These are phyloP conservation scores for Neocatenulostroma microsporum DNA, from an alignment of 2,329 filamentous ascomycete genomes.

Conservation along the genomic window DNA sequence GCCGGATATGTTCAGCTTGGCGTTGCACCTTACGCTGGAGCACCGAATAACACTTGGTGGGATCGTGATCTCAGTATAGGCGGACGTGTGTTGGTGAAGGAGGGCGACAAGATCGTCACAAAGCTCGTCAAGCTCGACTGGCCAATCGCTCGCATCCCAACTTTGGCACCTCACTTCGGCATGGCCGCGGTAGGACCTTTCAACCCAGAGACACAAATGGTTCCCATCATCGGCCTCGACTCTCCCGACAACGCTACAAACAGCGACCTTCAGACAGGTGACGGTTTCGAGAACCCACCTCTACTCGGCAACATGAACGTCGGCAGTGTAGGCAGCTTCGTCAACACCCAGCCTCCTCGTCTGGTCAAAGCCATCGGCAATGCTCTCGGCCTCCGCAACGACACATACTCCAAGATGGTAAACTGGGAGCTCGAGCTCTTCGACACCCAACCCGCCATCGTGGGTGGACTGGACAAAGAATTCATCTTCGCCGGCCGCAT, in stretches of 20 bases:
- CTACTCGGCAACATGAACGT: conserved; percentile 45
- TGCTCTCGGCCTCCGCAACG: conserved; percentile 63
- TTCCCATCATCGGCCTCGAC: conserved; percentile 87
- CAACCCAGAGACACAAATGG: conserved; percentile 88
- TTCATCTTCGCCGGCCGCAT: conserved; percentile 93
- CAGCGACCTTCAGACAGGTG: conserved; percentile 29
- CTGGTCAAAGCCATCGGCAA: conserved; percentile 75
- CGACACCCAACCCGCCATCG: conserved; percentile 75
- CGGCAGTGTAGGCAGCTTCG: conserved; percentile 57
- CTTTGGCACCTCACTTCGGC: conserved; percentile 89
- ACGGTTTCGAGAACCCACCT: conserved; percentile 27
- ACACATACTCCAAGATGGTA: conserved; percentile 57
- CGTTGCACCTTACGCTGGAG: conserved; percentile 88
- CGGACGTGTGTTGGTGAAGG: conserved; percentile 76
- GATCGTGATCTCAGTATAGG: conserved; percentile 88
- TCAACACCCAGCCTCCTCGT: conserved; percentile 72
- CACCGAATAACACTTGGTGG: conserved; percentile 87
- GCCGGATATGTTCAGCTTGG: conserved; percentile 83
- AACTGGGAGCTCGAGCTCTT: conserved; percentile 98
- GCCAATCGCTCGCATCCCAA: conserved; percentile 89
- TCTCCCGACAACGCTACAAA: conserved; percentile 30
- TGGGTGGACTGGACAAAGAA: conserved; percentile 80
- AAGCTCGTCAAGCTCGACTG: conserved; percentile 87
- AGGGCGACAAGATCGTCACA: conserved; percentile 68
- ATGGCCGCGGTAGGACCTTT: conserved; percentile 56